Evolutionary conservation across 2,329 filamentous ascomycete genomes (phyloP), one percentile per base, ranked within the genome.

Genomic region (Rhinocladiella mackenziei): DNA sequence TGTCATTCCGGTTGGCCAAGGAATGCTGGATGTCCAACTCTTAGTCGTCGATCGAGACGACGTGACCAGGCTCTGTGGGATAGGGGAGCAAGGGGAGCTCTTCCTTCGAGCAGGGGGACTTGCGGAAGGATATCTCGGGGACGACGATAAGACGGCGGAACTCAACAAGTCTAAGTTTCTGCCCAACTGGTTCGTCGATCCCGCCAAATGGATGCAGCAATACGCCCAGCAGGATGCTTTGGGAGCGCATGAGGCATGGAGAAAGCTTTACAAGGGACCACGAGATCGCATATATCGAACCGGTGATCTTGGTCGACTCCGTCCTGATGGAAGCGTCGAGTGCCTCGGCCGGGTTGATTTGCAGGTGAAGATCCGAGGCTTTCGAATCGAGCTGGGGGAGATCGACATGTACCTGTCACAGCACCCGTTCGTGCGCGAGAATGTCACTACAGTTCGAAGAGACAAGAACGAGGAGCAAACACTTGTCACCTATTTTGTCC

Each of bases 361-460:
- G 55, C 91, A 97, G 62, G 86, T 96, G 70, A 98, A 97, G 73
- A 91, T 97, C 54, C 84, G 92, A 48, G 91, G 91, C 1, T 97
- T 96, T 74, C 78, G 91, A 50, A 94, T 98, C 56, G 92, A 98
- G 68, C 80, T 97, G 33, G 84, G 84, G 52, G 92, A 97, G 56
- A 96, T 97, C 55, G 89, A 97, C 64, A 84, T 75, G 30, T 83
- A 94, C 62, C 70, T 96, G 34, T 84, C 80, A 41, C 76, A 81
- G 32, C 79, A 86, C 65, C 80, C 78, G 1, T 68, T 94, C 17
- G 78, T 97, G 17, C 77, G 87, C 29, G 91, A 97, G 55, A 88
- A 85, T 65, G 82, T 87, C 55, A 97, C 91, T 0, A 70, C 97
- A 2, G 80, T 97, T 3, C 79, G 87, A 63, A 80, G 87, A 65